phyloP scores from a whole-genome alignment of 2,329 filamentous ascomycete species.

The Cordyceps fumosorosea region DNA sequence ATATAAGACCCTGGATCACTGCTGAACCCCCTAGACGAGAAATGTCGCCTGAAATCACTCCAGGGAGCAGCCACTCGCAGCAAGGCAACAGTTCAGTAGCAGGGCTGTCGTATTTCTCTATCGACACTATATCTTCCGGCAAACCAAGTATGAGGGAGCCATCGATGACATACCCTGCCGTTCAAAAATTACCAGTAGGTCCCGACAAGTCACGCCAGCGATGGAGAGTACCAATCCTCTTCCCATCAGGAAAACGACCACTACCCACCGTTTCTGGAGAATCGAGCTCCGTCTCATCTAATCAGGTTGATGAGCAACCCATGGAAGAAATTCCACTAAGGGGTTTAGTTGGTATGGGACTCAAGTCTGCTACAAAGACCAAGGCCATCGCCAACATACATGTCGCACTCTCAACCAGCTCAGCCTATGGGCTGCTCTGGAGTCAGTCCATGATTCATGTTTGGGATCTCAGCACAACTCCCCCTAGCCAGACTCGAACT shows the following conservation, averaged over 20 bases:
- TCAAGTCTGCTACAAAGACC: conserved; percentile 22
- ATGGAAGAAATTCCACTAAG: conserved; percentile 32
- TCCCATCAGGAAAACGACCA: conserved; percentile 22
- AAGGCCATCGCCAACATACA: conserved; percentile 28
- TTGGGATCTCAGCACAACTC: conserved; percentile 32
- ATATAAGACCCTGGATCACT: conserved; percentile 3
- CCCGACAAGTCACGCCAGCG: conserved; percentile 23
- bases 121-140: neutral
- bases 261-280: conserved; percentile 24
- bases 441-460: conserved; percentile 31
- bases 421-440: conserved; percentile 33
- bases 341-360: conserved; percentile 19
- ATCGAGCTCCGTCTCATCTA: conserved; percentile 31
- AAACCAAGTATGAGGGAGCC: neutral
- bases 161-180: neutral
- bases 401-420: conserved; percentile 31
- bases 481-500: conserved; percentile 26
- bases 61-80: conserved; percentile 9
- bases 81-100: neutral
- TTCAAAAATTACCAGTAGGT: neutral
- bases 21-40: neutral
- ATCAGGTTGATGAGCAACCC: conserved; percentile 26
- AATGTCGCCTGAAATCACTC: neutral
- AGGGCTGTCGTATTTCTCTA: conserved; percentile 1
- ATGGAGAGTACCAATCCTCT: conserved; percentile 24